Conservation (phyloP, 805 yeast genomes). For the Metschnikowia corniflorae region DNA sequence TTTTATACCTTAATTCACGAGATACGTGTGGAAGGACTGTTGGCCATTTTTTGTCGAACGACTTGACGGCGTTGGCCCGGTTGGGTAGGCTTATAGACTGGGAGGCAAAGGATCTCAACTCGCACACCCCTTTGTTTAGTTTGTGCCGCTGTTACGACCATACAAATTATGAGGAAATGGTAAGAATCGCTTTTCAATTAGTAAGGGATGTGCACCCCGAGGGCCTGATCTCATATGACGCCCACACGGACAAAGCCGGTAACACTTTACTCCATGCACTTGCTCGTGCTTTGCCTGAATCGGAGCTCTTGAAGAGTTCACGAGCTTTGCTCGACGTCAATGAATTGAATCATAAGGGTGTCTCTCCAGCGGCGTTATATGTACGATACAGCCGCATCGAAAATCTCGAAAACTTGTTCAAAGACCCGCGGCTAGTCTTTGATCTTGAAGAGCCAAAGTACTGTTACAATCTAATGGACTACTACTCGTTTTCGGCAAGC, state of each 20-base stretch:
- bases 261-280: slow-evolving; percentile 76
- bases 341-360: slow-evolving; percentile 50
- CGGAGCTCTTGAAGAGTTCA: slow-evolving; percentile 21
- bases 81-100: slow-evolving; percentile 67
- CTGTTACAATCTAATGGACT: slow-evolving; percentile 37
- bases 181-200: slow-evolving; percentile 43
- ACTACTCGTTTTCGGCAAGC: slow-evolving; percentile 31
- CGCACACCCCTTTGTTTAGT: slow-evolving; percentile 76
- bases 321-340: slow-evolving; percentile 48
- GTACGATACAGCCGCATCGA: slow-evolving; percentile 65
- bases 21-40: slow-evolving; percentile 58
- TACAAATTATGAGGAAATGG: slow-evolving; percentile 49
- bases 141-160: slow-evolving; percentile 81
- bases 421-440: slow-evolving; percentile 44
- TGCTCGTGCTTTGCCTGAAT: slow-evolving; percentile 42
- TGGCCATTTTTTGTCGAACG: slow-evolving; percentile 72
- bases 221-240: slow-evolving; percentile 43
- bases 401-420: slow-evolving; percentile 51
- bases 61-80: slow-evolving; percentile 44
- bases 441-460: slow-evolving; percentile 31
- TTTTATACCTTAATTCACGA: slow-evolving; percentile 42
- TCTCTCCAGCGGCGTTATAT: slow-evolving; percentile 70
- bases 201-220: slow-evolving; percentile 43
- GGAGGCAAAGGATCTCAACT: slow-evolving; percentile 58
- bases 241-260: slow-evolving; percentile 70